Conservation (phyloP, 2,329 filamentous ascomycete genomes). For the Triangularia setosa region DNA sequence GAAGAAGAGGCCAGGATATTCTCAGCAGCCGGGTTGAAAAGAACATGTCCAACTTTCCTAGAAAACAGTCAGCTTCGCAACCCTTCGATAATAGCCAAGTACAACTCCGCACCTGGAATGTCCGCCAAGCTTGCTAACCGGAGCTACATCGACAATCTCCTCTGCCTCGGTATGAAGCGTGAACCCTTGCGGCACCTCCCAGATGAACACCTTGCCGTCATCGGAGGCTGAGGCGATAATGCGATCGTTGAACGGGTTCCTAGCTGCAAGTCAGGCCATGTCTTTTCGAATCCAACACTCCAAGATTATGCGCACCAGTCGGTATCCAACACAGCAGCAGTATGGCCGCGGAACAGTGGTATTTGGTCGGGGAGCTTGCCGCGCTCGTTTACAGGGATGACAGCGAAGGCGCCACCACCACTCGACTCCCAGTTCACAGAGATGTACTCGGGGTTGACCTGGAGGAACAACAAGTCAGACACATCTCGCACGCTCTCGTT, state of each 20-base stretch:
- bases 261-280: conserved; percentile 33
- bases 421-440: conserved; percentile 98
- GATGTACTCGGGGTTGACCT: conserved; percentile 91
- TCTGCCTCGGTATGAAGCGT: conserved; percentile 80
- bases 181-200: conserved; percentile 89
- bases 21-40: conserved; percentile 95
- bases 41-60: conserved; percentile 95
- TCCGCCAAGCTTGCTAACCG: conserved; percentile 75
- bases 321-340: conserved; percentile 90
- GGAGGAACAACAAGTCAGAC: conserved; percentile 8
- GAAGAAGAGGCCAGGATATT: conserved; percentile 94
- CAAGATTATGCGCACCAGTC: conserved; percentile 66
- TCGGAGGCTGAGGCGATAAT: conserved; percentile 92
- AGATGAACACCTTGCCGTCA: conserved; percentile 95
- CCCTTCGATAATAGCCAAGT: not conserved
- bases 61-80: conserved; percentile 20
- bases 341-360: conserved; percentile 93
- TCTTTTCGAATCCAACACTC: conserved; percentile 18
- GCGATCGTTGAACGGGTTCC: conserved; percentile 94
- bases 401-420: conserved; percentile 93
- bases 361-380: conserved; percentile 90
- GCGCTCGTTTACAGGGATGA: conserved; percentile 84
- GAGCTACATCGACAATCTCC: conserved; percentile 75
- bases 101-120: conserved; percentile 67
- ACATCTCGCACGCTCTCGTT: not conserved